Evolutionary conservation across 176 grass and related monocot genomes (phyloP).

Genomic region (Cenchrus purpureus): DNA sequence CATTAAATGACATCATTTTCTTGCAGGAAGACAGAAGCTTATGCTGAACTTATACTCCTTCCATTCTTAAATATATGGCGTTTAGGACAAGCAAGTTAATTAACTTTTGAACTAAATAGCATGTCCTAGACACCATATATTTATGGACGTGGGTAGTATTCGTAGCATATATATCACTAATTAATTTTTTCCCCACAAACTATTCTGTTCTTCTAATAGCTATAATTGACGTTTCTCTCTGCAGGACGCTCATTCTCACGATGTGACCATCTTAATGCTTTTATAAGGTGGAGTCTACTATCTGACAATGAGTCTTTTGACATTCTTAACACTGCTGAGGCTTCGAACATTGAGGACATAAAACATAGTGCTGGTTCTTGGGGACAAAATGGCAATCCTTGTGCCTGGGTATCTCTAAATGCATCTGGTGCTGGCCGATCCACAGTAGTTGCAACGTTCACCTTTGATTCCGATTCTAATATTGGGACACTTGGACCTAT

Average conservation of each 20-base stretch:
- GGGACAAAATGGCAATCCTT: conserved; percentile 58
- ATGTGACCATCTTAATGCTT: conserved; percentile 82
- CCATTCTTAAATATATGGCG: too few relatives aligned
- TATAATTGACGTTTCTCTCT: conserved; percentile 47
- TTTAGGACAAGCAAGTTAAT: too few relatives aligned
- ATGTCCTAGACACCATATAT: too few relatives aligned
- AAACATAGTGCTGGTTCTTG: conserved; percentile 37
- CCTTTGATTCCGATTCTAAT: conserved; percentile 61
- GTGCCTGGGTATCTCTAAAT: conserved; percentile 72
- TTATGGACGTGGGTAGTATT: not conserved
- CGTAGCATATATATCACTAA: not conserved
- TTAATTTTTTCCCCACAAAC: conserved; percentile 6
- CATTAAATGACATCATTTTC: not conserved
- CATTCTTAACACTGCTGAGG: conserved; percentile 55
- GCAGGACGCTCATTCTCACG: conserved; percentile 61
- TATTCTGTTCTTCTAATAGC: conserved; percentile 40
- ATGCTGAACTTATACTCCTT: not conserved
- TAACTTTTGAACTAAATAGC: too few relatives aligned
- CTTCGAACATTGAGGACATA: conserved; percentile 37
- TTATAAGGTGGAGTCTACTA: conserved; percentile 73
- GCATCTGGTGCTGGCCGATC: conserved; percentile 72
- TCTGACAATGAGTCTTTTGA: conserved; percentile 76
- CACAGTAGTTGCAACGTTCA: conserved; percentile 70
- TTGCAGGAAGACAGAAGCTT: not conserved
- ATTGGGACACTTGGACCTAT: conserved; percentile 55